Evolutionary conservation across 2,329 filamentous ascomycete genomes (phyloP), one percentile per base, ranked within the genome.

Genomic region (Aspergillus calidoustus): DNA sequence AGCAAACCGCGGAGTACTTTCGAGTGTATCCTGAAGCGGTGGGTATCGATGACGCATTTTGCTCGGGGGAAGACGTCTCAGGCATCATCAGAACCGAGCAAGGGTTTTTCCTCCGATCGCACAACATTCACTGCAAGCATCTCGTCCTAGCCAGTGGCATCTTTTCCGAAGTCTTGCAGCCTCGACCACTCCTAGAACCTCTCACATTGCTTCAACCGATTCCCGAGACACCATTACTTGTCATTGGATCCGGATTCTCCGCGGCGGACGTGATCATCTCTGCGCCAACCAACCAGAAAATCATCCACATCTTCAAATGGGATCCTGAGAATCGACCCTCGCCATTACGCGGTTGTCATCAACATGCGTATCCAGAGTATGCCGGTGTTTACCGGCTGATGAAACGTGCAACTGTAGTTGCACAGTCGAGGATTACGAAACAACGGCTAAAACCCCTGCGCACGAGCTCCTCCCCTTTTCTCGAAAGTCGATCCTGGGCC

Each of bases 231-330:
- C 83, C 85, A 0, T 69, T 87, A 1, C 77, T 88, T 4, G 82
- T 88, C 6, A 78, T 88, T 53, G 86, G 86, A 6, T 87, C 86
- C 8, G 86, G 86, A 0, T 88, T 88, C 71, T 86, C 85, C 3
- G 86, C 86, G 2, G 86, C 86, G 28, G 86, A 88, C 73, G 77
- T 84, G 3, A 87, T 88, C 54, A 83, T 87, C 44, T 86, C 84
- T 6, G 78, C 82, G 22, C 76, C 81, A 30, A 71, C 77, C 15
- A 68, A 75, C n/a, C 82, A 82, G 51, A 83, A 79, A 57, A 81
- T 88, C 48, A 73, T 88, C n/a, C 86, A 88, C 66, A 71, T 87
- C 56, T 88, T 83, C 71, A 84, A 84, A 69, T 88, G 86, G 86
- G 78, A 80, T n/a, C 83, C 85, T 0, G 79, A 85, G 8, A 78